Evolutionary conservation across 2,329 filamentous ascomycete genomes (phyloP).

Genomic region (Monosporascus sp.): DNA sequence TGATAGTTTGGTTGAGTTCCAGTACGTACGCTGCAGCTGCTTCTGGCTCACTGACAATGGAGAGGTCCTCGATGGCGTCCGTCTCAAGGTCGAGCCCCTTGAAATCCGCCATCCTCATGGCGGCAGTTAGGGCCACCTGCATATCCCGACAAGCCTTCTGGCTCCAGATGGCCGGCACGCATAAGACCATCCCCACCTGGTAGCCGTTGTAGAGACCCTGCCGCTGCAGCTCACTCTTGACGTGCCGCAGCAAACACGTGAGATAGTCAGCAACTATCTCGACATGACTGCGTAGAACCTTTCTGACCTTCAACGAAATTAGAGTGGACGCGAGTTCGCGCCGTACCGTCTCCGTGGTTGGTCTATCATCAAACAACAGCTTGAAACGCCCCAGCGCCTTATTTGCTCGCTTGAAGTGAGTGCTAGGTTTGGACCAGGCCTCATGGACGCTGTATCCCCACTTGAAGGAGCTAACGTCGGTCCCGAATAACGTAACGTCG

Average conservation of each 20-base stretch:
- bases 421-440: slow-evolving; percentile 4
- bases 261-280: slow-evolving; percentile 2
- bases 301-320: background rate
- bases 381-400: slow-evolving; percentile 9
- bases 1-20: slow-evolving; percentile 5
- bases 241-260: slow-evolving; percentile 3
- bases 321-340: background rate
- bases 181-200: slow-evolving; percentile 11
- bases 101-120: slow-evolving; percentile 9
- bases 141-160: slow-evolving; percentile 15
- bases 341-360: slow-evolving; percentile 4
- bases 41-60: slow-evolving; percentile 24
- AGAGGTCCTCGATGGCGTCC: slow-evolving; percentile 20
- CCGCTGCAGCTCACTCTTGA: slow-evolving; percentile 5
- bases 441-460: slow-evolving; percentile 11
- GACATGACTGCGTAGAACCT: background rate
- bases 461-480: slow-evolving; percentile 3
- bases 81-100: slow-evolving; percentile 6
- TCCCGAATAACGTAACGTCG: background rate
- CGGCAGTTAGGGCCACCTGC: slow-evolving; percentile 12
- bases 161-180: slow-evolving; percentile 15
- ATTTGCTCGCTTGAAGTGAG: slow-evolving; percentile 2
- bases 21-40: slow-evolving; percentile 21
- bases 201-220: slow-evolving; percentile 5
- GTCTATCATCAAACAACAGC: slow-evolving; percentile 6